Evolutionary conservation across 202 grass and related monocot species (phyloP).

Genomic region (Musa balbisiana): DNA sequence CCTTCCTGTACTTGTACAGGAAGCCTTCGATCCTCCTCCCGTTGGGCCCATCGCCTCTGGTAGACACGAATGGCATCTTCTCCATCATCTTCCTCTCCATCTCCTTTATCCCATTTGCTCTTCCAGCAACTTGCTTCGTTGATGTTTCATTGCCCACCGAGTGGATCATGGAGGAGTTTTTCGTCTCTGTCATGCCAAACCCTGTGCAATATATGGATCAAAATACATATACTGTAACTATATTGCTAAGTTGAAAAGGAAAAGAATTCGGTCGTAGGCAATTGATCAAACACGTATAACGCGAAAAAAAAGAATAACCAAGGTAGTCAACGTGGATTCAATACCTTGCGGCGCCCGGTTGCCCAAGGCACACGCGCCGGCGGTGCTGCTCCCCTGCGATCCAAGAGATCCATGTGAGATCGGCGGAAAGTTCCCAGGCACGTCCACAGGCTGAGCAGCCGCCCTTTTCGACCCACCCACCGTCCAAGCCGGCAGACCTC

Average conservation of each 20-base stretch:
- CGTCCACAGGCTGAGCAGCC: neutral
- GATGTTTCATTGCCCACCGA: neutral
- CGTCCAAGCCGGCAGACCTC: neutral
- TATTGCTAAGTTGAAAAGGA: too few species aligned
- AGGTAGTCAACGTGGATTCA: neutral
- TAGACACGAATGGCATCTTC: slow-evolving; percentile 92
- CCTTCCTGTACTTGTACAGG: slow-evolving; percentile 80
- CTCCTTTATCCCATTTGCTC: slow-evolving; percentile 42
- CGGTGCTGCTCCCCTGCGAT: slow-evolving; percentile 12
- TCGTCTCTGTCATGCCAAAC: too few species aligned
- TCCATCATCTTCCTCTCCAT: slow-evolving; percentile 70
- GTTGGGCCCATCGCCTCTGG: slow-evolving; percentile 43
- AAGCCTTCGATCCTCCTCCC: slow-evolving; percentile 67
- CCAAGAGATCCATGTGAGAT: slow-evolving; percentile 7
- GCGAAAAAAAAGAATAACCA: neutral
- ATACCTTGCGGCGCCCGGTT: neutral
- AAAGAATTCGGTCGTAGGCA: too few species aligned
- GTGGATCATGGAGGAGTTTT: neutral
- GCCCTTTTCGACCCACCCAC: neutral
- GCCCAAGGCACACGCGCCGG: neutral
- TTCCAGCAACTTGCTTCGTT: slow-evolving; percentile 19
- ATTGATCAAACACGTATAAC: too few species aligned
- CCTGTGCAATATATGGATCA: too few species aligned
- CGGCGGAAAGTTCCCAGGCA: neutral
- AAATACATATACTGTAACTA: too few species aligned